phyloP scores from a whole-genome alignment of 1,284 basidiomycete species.

The Sporisorium scitamineum region DNA sequence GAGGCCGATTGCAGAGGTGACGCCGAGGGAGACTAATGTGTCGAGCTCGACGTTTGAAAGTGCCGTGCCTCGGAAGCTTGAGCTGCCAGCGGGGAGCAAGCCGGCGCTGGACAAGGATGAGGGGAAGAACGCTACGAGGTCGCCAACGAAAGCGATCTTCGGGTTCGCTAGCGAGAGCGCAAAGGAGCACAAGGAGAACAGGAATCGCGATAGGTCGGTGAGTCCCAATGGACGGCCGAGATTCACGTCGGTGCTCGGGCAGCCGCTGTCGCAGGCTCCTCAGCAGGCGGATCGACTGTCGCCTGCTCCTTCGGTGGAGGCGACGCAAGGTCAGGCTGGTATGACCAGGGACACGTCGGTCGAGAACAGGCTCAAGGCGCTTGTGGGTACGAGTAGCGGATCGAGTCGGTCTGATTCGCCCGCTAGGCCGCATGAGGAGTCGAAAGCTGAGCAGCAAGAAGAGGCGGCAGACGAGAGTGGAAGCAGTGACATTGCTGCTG shows the following conservation, averaged over 20 bases:
- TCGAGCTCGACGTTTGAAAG: conserved; percentile 50
- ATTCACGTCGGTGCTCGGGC: conserved; percentile 57
- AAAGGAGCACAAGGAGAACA: conserved; percentile 15
- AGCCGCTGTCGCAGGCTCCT: conserved; percentile 35
- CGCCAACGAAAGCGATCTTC: conserved; percentile 41
- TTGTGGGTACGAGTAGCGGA: conserved; percentile 19
- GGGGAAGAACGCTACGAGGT: conserved; percentile 16
- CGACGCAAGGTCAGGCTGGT: neutral
- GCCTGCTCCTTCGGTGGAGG: conserved; percentile 15
- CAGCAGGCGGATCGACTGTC: conserved; percentile 32
- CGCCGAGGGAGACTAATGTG: conserved; percentile 32
- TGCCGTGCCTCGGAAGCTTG: conserved; percentile 34
- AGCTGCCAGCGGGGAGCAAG: conserved; percentile 25
- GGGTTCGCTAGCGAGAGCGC: conserved; percentile 34
- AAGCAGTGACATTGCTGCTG: conserved; percentile 25
- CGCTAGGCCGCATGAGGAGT: neutral
- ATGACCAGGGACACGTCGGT: conserved; percentile 39
- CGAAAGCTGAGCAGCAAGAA: conserved; percentile 12
- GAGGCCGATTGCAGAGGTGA: neutral
- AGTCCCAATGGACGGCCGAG: conserved; percentile 54
- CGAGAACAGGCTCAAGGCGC: conserved; percentile 56
- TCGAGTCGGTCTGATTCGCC: neutral
- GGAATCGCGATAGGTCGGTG: conserved; percentile 23
- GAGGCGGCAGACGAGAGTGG: conserved; percentile 30
- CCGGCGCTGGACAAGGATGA: conserved; percentile 41